Conservation (phyloP, 2,329 filamentous ascomycete genomes). For the Ceratocystis albifundus region DNA sequence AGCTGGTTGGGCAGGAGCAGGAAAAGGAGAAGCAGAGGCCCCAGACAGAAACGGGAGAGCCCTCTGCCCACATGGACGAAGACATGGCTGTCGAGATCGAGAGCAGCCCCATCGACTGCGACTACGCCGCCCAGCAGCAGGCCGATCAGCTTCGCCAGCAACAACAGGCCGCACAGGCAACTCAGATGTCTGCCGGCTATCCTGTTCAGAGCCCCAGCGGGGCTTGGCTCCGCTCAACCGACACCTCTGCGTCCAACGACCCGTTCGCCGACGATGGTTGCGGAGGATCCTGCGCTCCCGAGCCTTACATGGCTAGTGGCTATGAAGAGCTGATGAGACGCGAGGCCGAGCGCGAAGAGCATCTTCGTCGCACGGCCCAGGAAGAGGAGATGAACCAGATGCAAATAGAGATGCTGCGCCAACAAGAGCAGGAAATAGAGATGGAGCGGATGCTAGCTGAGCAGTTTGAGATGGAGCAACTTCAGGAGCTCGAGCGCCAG, state of each 20-base stretch:
- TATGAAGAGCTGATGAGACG: slow-evolving; percentile 59
- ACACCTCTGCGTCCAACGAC: slow-evolving; percentile 1
- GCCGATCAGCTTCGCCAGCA: slow-evolving; percentile 1
- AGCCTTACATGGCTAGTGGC: slow-evolving; percentile 76
- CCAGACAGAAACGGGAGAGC: slow-evolving; percentile 26
- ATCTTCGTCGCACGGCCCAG: slow-evolving; percentile 15
- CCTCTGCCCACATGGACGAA: slow-evolving; percentile 15
- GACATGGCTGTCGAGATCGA: slow-evolving; percentile 21
- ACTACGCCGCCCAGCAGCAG: slow-evolving; percentile 12
- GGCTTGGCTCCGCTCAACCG: slow-evolving; percentile 18
- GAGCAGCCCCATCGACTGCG: not conserved
- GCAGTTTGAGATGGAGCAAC: not conserved
- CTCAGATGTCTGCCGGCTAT: slow-evolving; percentile 14
- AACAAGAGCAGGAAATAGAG: slow-evolving; percentile 30
- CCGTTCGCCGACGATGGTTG: slow-evolving; percentile 30
- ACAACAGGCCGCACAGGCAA: not conserved
- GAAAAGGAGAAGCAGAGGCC: slow-evolving; percentile 26
- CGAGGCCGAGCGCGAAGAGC: slow-evolving; percentile 41
- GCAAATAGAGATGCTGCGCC: slow-evolving; percentile 4
- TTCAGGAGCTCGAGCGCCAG: slow-evolving; percentile 30
- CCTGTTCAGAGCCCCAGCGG: slow-evolving; percentile 14
- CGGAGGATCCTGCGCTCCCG: slow-evolving; percentile 38
- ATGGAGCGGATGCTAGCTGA: slow-evolving; percentile 26
- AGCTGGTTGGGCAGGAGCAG: slow-evolving; percentile 31
- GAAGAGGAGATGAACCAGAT: slow-evolving; percentile 13